These are phyloP conservation scores for Barnettozyma siamensis DNA, from an alignment of 805 yeast species.

Conservation along the genomic window DNA sequence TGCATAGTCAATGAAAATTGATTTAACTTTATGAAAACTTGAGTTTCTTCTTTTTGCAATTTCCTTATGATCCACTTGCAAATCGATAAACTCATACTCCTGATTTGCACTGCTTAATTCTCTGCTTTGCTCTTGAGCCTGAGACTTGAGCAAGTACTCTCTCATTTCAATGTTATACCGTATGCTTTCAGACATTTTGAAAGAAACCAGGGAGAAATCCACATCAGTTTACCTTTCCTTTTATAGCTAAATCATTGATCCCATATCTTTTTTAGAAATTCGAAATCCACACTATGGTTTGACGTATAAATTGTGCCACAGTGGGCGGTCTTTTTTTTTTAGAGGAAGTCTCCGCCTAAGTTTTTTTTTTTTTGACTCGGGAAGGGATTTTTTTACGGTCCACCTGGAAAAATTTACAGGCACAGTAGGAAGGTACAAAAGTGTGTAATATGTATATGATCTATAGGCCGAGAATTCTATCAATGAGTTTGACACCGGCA, in stretches of 20 bases:
- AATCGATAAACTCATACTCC: constrained; percentile 6
- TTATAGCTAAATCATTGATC: not conserved
- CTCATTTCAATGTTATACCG: constrained; percentile 9
- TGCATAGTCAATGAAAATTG: constrained; percentile 16
- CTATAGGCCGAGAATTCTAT: constrained; percentile 24
- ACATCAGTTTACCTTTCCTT: not conserved
- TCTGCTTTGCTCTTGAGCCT: not conserved
- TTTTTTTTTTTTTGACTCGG: no score
- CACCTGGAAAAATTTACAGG: no score
- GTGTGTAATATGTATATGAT: not conserved
- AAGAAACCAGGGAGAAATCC: not conserved
- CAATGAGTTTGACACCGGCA: constrained; percentile 39
- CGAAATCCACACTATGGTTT: not conserved
- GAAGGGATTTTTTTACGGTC: no score
- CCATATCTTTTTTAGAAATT: not conserved
- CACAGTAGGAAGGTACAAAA: no score
- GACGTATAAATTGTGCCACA: not conserved
- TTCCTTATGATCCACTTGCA: constrained; percentile 5
- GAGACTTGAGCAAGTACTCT: constrained; percentile 5
- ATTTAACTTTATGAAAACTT: constrained; percentile 8
- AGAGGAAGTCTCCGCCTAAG: no score
- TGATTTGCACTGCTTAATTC: not conserved
- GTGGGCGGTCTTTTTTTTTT: no score
- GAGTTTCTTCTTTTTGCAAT: constrained; percentile 5
- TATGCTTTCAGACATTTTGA: not conserved